These are phyloP conservation scores for Halophytophthora polymorphica DNA, from an alignment of 352 stramenopile species.

Conservation along the genomic window DNA sequence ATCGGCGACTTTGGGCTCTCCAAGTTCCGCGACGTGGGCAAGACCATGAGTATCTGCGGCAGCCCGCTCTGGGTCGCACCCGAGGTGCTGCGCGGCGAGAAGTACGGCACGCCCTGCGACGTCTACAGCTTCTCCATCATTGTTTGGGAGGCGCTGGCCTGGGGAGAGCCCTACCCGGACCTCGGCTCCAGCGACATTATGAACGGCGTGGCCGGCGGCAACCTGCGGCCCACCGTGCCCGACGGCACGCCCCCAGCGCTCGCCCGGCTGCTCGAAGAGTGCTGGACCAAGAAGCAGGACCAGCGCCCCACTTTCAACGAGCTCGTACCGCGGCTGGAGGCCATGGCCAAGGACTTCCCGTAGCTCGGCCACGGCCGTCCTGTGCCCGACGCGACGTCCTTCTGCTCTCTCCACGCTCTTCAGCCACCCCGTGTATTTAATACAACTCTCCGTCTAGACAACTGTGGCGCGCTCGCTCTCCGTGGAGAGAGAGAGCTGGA, in stretches of 20 bases:
- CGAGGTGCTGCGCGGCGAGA: constrained; percentile 77
- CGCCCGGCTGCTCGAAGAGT: constrained; percentile 66
- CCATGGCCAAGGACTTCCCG: constrained; percentile 75
- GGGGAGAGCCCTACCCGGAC: constrained; percentile 77
- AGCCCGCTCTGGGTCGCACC: constrained; percentile 79
- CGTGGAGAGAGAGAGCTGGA: constrained; percentile 33
- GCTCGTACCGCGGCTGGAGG: constrained; percentile 75
- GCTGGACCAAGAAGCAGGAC: constrained; percentile 85
- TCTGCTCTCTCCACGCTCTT: constrained; percentile 1
- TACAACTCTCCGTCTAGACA: constrained; percentile 11
- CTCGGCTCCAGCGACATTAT: constrained; percentile 83
- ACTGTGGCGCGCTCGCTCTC: neutral
- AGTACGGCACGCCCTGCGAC: constrained; percentile 78
- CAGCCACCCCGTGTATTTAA: constrained; percentile 20
- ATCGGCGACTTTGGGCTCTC: constrained; percentile 81
- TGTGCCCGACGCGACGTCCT: neutral
- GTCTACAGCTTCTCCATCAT: constrained; percentile 91
- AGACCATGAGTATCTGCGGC: constrained; percentile 86
- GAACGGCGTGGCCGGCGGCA: constrained; percentile 77
- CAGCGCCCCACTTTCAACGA: constrained; percentile 79
- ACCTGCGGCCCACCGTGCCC: constrained; percentile 65
- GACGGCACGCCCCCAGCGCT: constrained; percentile 57
- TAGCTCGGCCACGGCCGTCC: constrained; percentile 9
- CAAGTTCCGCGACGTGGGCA: constrained; percentile 83
- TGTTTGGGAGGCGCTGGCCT: constrained; percentile 80